A percentile compares a stretch with the other conserved stretches of the same genome.
These are phyloP conservation scores for Russula lepida DNA, from an alignment of 768 basidiomycete genomes.

Conservation along the genomic window DNA sequence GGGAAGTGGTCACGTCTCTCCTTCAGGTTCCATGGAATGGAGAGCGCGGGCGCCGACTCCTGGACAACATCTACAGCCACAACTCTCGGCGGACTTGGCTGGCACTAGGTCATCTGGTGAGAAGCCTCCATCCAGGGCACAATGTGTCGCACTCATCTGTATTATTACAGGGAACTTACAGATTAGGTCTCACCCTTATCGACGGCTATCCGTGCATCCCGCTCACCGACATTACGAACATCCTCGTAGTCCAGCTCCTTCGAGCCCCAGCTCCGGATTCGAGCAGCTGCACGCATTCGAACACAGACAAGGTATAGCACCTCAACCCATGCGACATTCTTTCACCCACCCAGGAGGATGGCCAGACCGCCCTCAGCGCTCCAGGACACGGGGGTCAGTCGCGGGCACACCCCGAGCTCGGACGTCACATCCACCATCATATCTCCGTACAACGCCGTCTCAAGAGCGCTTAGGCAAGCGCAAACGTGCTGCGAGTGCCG, in stretches of 20 bases:
- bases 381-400: not conserved
- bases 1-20: not conserved
- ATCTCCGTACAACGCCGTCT: not conserved
- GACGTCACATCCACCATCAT: not conserved
- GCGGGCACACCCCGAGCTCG: not conserved
- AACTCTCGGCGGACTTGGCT: not conserved
- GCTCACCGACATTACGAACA: not conserved
- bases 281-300: not conserved
- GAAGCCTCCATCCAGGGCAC: not conserved
- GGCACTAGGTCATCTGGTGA: not conserved
- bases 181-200: not conserved
- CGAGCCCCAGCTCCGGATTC: constrained; percentile 4
- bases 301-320: constrained; percentile 18
- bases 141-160: not conserved
- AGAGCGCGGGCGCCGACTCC: constrained; percentile 7
- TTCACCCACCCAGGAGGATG: constrained; percentile 18
- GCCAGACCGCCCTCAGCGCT: constrained; percentile 12
- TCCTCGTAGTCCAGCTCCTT: constrained; percentile 3
- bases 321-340: constrained; percentile 15
- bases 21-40: constrained; percentile 1
- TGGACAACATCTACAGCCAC: not conserved
- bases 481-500: constrained; percentile 8
- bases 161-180: not conserved
- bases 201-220: not conserved
- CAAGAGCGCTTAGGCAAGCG: constrained; percentile 12